A percentile compares a stretch with the other conserved stretches of the same genome.
phyloP scores from a whole-genome alignment of 805 yeast genomes.

The Yamadazyma tumulicola region DNA sequence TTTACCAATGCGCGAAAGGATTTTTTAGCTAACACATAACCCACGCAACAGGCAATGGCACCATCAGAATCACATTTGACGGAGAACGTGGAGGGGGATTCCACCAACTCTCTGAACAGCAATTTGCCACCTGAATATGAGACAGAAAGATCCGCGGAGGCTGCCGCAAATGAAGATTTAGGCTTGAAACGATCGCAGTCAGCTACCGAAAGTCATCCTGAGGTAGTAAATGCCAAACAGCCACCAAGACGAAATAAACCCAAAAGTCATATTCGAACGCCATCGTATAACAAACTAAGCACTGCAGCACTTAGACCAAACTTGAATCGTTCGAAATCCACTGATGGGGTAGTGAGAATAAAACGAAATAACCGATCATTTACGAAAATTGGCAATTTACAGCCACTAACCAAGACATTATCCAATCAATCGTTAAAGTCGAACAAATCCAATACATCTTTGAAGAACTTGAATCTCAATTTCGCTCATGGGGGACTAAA shows the following conservation, averaged over 20 bases:
- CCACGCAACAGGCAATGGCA: too few species aligned
- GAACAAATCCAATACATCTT: conserved; percentile 30
- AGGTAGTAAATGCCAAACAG: too few species aligned
- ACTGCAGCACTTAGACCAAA: conserved; percentile 21
- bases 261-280: conserved; percentile 21
- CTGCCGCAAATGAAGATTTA: not conserved
- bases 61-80: too few species aligned
- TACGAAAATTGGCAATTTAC: conserved; percentile 34
- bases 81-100: too few species aligned
- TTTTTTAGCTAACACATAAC: too few species aligned
- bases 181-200: not conserved
- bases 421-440: conserved; percentile 28
- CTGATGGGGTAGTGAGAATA: conserved; percentile 34
- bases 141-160: too few species aligned
- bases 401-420: conserved; percentile 33
- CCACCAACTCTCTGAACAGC: too few species aligned
- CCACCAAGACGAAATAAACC: conserved; percentile 3
- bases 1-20: too few species aligned
- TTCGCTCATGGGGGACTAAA: conserved; percentile 25
- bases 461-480: conserved; percentile 25
- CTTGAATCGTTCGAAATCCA: conserved; percentile 37
- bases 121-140: too few species aligned
- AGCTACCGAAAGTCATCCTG: not conserved
- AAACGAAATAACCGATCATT: conserved; percentile 33
- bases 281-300: conserved; percentile 23